Evolutionary conservation across 345 rosid species (phyloP).

Genomic region (Nephelium lappaceum): DNA sequence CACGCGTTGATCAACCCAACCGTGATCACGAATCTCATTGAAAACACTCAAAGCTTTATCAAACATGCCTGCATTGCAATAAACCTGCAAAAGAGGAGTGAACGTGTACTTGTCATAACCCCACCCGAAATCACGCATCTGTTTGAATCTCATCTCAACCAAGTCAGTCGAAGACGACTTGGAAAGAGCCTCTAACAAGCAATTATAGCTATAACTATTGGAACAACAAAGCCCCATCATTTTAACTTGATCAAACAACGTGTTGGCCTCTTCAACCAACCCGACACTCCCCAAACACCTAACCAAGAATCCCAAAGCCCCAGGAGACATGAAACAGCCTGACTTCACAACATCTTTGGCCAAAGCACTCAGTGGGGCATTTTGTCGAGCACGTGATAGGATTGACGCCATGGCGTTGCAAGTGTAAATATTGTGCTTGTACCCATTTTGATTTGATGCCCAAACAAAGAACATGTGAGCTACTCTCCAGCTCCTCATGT

Average conservation of each 20-base stretch:
- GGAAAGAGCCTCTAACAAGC: slow-evolving; percentile 73
- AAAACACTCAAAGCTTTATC: slow-evolving; percentile 62
- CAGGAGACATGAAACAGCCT: slow-evolving; percentile 66
- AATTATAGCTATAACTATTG: slow-evolving; percentile 68
- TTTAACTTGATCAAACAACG: slow-evolving; percentile 64
- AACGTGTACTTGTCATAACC: slow-evolving; percentile 63
- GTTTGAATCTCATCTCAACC: slow-evolving; percentile 64
- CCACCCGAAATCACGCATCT: slow-evolving; percentile 65
- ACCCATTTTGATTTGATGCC: slow-evolving; percentile 68
- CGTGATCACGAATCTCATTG: slow-evolving; percentile 48
- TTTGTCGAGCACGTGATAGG: slow-evolving; percentile 95
- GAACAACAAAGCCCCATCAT: slow-evolving; percentile 63
- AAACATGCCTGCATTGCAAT: slow-evolving; percentile 56
- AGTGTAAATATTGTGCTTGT: slow-evolving; percentile 61
- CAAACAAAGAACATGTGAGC: slow-evolving; percentile 66
- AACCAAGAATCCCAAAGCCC: slow-evolving; percentile 74
- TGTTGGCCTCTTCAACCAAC: slow-evolving; percentile 63
- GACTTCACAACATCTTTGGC: slow-evolving; percentile 48
- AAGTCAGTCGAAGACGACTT: slow-evolving; percentile 55
- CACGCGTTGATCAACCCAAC: slow-evolving; percentile 73
- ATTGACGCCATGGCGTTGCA: slow-evolving; percentile 84
- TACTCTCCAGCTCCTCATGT: slow-evolving; percentile 56
- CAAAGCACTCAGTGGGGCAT: slow-evolving; percentile 61
- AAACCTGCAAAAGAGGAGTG: slow-evolving; percentile 73
- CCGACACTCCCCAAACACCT: slow-evolving; percentile 79